Evolutionary conservation across 2,329 filamentous ascomycete species (phyloP).

Genomic region (Hypomyces perniciosus): DNA sequence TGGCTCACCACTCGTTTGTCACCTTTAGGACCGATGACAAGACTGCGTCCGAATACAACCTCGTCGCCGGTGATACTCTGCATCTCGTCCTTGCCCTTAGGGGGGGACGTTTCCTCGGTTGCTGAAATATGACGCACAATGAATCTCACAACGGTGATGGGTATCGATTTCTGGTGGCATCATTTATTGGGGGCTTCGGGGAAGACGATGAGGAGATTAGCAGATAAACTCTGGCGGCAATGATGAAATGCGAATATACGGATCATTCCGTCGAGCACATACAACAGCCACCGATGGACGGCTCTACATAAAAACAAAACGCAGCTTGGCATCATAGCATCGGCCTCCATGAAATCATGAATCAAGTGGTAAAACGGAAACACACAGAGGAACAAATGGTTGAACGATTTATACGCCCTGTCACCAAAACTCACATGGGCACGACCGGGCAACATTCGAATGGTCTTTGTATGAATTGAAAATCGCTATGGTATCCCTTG

Average conservation of each 20-base stretch:
- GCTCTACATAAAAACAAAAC: too few species aligned
- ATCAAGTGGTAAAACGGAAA: not conserved
- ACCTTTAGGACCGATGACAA: conserved; percentile 80
- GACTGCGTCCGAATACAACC: conserved; percentile 81
- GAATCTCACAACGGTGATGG: not conserved
- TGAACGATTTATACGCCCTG: too few species aligned
- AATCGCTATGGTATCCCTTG: not conserved
- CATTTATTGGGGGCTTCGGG: not conserved
- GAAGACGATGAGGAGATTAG: not conserved
- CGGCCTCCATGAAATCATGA: not conserved
- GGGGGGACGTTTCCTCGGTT: conserved; percentile 51
- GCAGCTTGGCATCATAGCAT: too few species aligned
- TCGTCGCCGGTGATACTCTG: conserved; percentile 87
- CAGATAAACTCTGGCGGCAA: not conserved
- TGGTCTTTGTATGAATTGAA: not conserved
- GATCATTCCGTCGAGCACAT: not conserved
- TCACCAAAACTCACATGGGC: not conserved
- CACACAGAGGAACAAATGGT: too few species aligned
- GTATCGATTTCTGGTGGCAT: not conserved
- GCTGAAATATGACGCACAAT: not conserved
- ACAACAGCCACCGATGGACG: not conserved
- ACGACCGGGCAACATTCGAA: not conserved
- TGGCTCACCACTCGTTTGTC: not conserved
- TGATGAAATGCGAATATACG: not conserved
- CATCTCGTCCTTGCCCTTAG: conserved; percentile 93